phyloP scores from a whole-genome alignment of 139 green algal species.

The Tetradesmus obliquus region DNA sequence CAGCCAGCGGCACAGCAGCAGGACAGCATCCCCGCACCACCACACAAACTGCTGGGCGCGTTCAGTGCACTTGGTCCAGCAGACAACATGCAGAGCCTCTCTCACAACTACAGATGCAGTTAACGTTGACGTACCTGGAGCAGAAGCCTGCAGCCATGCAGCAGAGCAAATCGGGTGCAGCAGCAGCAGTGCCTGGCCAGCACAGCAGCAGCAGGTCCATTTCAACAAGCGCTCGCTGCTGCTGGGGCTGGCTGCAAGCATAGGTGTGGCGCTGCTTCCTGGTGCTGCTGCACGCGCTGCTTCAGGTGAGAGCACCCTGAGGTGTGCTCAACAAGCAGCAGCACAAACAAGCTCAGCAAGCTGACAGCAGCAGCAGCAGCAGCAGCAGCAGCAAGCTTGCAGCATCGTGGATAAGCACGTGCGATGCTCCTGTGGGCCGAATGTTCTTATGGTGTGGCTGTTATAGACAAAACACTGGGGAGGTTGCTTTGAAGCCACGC shows the following conservation, averaged over 20 bases:
- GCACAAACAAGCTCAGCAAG: not conserved
- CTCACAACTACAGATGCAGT: not conserved
- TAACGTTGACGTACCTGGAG: not conserved
- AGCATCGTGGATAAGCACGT: not conserved
- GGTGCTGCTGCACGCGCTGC: not conserved
- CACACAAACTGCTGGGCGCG: not conserved
- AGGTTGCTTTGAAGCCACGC: no score
- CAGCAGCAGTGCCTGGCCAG: not conserved
- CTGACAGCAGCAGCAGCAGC: not conserved
- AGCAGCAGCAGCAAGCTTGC: conserved; percentile 1
- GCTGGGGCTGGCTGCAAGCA: not conserved
- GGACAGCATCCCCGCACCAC: not conserved
- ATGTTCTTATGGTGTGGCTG: no score
- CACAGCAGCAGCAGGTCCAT: not conserved
- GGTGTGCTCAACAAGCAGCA: not conserved
- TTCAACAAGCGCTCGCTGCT: not conserved
- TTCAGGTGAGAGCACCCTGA: not conserved
- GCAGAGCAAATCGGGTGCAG: not conserved
- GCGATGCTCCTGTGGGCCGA: no score
- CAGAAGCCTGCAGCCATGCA: not conserved
- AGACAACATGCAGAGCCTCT: not conserved
- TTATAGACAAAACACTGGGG: no score
- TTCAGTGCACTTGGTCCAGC: not conserved
- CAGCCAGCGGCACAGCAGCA: not conserved
- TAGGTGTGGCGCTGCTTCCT: not conserved